A percentile compares a stretch with the other conserved stretches of the same genome.
Conservation (phyloP, 495 filamentous ascomycete genomes). For the Xeromyces bisporus region DNA sequence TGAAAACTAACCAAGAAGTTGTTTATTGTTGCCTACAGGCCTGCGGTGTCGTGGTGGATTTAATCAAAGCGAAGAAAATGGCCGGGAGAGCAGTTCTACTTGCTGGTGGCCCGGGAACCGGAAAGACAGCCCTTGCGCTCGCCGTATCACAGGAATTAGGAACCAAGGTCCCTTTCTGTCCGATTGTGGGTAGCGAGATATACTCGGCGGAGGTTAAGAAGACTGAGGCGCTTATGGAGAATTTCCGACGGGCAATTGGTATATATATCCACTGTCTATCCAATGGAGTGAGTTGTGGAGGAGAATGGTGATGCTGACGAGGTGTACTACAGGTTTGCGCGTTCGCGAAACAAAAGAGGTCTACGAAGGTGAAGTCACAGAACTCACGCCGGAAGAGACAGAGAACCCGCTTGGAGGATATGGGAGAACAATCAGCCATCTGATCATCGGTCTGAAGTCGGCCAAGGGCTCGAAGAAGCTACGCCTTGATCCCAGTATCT, state of each 20-base stretch:
- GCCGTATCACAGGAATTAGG: conserved; percentile 91
- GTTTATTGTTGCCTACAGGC: conserved; percentile 34
- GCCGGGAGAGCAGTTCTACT: conserved; percentile 83
- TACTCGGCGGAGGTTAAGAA: conserved; percentile 98
- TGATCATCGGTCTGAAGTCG: conserved; percentile 79
- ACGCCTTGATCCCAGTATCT: conserved; percentile 88
- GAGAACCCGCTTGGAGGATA: conserved; percentile 95
- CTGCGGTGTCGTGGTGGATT: conserved; percentile 84
- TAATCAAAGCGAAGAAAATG: conserved; percentile 93
- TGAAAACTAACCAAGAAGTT: conserved; percentile 4
- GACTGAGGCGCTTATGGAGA: conserved; percentile 97
- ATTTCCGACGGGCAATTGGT: conserved; percentile 91
- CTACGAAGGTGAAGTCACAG: conserved; percentile 92
- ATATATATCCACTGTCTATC: too few species aligned
- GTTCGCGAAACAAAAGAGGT: conserved; percentile 97
- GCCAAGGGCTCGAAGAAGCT: conserved; percentile 92
- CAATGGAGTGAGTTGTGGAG: not conserved
- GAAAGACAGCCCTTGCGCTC: conserved; percentile 90
- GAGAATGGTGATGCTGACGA: conserved; percentile 6
- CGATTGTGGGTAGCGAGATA: conserved; percentile 91
- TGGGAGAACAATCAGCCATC: conserved; percentile 80
- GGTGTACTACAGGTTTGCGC: conserved; percentile 48
- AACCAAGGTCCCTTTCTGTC: conserved; percentile 93
- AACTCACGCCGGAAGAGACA: conserved; percentile 89
- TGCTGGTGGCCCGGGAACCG: conserved; percentile 83